Percentiles rank a stretch among this genome's conserved stretches.
Evolutionary conservation across 345 rosid genomes (phyloP).

Genomic region (Sapria himalayana): DNA sequence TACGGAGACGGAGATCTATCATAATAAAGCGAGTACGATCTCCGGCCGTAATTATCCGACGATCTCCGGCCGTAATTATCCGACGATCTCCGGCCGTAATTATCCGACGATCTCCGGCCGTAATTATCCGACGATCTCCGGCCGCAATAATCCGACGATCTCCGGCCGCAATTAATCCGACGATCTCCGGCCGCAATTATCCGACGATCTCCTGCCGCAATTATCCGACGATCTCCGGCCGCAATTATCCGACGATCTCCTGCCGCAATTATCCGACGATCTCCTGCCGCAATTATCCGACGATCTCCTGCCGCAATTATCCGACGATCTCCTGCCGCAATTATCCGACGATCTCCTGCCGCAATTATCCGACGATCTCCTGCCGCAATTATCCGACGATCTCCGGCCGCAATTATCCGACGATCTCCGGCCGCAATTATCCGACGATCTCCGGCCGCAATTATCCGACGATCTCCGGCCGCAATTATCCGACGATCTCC

Average conservation of each 20-base stretch:
- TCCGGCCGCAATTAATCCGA: conserved; percentile 3
- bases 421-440: conserved; percentile 2
- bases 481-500: conserved; percentile 1
- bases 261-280: neutral
- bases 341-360: conserved; percentile 3
- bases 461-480: conserved; percentile 1
- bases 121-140: conserved; percentile 2
- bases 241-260: conserved; percentile 1
- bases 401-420: neutral
- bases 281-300: conserved; percentile 2
- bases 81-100: too few relatives aligned
- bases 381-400: neutral
- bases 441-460: too few relatives aligned
- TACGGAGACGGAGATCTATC: conserved; percentile 20
- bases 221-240: too few relatives aligned
- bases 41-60: too few relatives aligned
- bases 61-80: conserved; percentile 2
- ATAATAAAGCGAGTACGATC: conserved; percentile 21
- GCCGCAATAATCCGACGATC: conserved; percentile 1
- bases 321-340: neutral
- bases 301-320: conserved; percentile 1
- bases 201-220: conserved; percentile 3
- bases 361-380: too few relatives aligned
- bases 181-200: neutral
- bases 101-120: neutral